These are phyloP conservation scores for Talaromyces sp. DNA, from an alignment of 2,329 filamentous ascomycete genomes.

Conservation along the genomic window DNA sequence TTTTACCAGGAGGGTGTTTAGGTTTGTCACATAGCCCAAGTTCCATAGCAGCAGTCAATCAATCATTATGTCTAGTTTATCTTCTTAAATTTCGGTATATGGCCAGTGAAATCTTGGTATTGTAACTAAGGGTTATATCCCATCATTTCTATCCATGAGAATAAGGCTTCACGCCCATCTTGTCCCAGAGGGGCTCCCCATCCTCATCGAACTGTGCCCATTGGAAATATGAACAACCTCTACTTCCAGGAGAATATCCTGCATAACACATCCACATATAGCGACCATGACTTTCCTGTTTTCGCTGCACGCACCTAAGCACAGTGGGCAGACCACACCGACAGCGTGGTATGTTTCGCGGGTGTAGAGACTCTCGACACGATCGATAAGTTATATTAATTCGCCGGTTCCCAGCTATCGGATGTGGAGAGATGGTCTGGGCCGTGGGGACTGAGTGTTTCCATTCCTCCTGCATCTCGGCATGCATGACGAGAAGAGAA, in stretches of 20 bases:
- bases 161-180: slow-evolving; percentile 3
- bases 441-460: slow-evolving; percentile 81
- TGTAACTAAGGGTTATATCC: neutral
- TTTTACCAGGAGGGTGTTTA: neutral
- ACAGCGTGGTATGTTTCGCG: slow-evolving; percentile 71
- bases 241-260: slow-evolving; percentile 39
- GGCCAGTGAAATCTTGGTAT: neutral
- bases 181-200: slow-evolving; percentile 66
- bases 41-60: neutral
- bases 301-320: slow-evolving; percentile 73
- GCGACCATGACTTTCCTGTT: slow-evolving; percentile 66
- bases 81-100: neutral
- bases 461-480: slow-evolving; percentile 96
- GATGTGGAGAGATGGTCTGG: slow-evolving; percentile 74
- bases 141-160: neutral
- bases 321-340: slow-evolving; percentile 64
- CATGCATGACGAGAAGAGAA: slow-evolving; percentile 90
- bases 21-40: neutral
- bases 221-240: slow-evolving; percentile 70
- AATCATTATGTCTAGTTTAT: neutral
- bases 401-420: slow-evolving; percentile 69
- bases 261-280: slow-evolving; percentile 96
- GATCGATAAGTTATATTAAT: slow-evolving; percentile 94
- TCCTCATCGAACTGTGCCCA: slow-evolving; percentile 87
- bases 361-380: slow-evolving; percentile 73